Evolutionary conservation across 2,329 filamentous ascomycete genomes (phyloP).

Genomic region (Beauveria scarabaeidicola): DNA sequence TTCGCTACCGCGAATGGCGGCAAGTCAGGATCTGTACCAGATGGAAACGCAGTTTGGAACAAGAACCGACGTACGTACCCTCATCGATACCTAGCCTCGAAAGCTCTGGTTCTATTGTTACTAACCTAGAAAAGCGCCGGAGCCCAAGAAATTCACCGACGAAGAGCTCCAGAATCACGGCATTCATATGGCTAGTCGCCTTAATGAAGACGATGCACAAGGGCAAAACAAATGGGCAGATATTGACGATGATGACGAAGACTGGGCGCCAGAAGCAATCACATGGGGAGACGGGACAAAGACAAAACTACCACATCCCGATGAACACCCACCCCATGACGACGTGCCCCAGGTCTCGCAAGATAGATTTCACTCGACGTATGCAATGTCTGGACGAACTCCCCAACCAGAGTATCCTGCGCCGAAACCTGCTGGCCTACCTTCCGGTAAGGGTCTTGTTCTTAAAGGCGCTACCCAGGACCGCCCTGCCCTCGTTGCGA

Average conservation of each 20-base stretch:
- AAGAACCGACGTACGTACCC: slow-evolving; percentile 66
- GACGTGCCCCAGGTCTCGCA: neutral
- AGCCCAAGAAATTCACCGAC: slow-evolving; percentile 76
- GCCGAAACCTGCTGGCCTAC: slow-evolving; percentile 37
- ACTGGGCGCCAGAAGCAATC: slow-evolving; percentile 77
- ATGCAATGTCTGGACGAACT: slow-evolving; percentile 12
- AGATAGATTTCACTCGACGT: neutral
- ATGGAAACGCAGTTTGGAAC: slow-evolving; percentile 75
- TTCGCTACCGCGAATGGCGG: slow-evolving; percentile 40
- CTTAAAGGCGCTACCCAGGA: slow-evolving; percentile 57
- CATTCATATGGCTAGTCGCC: slow-evolving; percentile 72
- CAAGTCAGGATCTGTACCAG: slow-evolving; percentile 53
- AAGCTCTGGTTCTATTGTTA: neutral
- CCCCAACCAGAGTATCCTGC: slow-evolving; percentile 15
- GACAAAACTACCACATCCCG: slow-evolving; percentile 59
- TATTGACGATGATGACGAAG: slow-evolving; percentile 81
- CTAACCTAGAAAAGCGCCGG: slow-evolving; percentile 41
- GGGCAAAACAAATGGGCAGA: slow-evolving; percentile 83
- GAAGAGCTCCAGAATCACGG: slow-evolving; percentile 82
- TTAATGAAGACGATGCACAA: slow-evolving; percentile 64
- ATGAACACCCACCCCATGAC: slow-evolving; percentile 32
- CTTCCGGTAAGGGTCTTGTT: slow-evolving; percentile 52
- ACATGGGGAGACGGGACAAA: slow-evolving; percentile 87
- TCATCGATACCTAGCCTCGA: neutral
- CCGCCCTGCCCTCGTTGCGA: slow-evolving; percentile 65